A percentile compares a stretch with the other conserved stretches of the same genome.
phyloP scores from a whole-genome alignment of 371 early-diverging fungal species.

The Cokeromyces recurvatus region DNA sequence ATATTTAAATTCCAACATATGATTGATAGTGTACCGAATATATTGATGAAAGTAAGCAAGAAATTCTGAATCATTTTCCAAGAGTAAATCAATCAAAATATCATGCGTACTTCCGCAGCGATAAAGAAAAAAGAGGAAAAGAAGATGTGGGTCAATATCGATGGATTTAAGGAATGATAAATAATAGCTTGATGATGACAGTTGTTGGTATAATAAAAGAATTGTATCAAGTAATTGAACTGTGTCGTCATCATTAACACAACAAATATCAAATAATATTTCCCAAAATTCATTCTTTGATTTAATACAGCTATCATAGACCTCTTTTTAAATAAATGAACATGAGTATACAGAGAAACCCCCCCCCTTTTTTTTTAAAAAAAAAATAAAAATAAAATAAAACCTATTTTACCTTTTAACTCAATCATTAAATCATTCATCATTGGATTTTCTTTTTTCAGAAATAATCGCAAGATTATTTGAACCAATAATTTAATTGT shows the following conservation, averaged over 20 bases:
- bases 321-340: no score
- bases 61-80: conserved; percentile 14
- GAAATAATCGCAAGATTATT: background rate
- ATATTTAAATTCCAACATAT: background rate
- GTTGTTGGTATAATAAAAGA: conserved; percentile 8
- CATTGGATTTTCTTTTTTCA: background rate
- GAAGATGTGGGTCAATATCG: conserved; percentile 10
- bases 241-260: conserved; percentile 17
- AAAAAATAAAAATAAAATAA: no score
- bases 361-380: no score
- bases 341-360: no score
- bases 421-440: no score
- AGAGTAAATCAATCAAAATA: conserved; percentile 17
- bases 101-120: conserved; percentile 15
- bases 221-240: conserved; percentile 1
- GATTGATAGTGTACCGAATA: background rate
- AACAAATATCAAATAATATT: conserved; percentile 13
- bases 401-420: no score
- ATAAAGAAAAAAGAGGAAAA: conserved; percentile 14
- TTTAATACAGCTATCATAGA: no score
- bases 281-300: background rate
- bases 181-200: no score
- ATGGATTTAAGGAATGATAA: no score
- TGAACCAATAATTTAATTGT: background rate
- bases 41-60: conserved; percentile 14